Evolutionary conservation across 306 rosid genomes (phyloP), one percentile per base, ranked within the genome.

Genomic region (Medicago lupulina): DNA sequence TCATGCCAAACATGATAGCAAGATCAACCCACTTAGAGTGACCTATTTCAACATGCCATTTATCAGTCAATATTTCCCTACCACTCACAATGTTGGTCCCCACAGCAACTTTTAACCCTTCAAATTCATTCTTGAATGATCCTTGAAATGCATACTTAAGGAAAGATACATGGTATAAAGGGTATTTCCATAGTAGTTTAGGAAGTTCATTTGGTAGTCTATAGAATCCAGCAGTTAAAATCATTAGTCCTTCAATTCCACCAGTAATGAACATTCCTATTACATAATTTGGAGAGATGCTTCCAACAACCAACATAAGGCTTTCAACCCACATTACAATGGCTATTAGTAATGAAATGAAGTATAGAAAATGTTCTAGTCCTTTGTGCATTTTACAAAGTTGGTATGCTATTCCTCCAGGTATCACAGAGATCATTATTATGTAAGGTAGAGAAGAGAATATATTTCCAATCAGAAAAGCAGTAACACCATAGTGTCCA

Each of bases 21-120:
- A 89, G 83, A 83, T 89, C 88, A 63, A 88, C 81, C 93, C 97
- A 89, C 82, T 89, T 89, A 0, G 96, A 89, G 21, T 85, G 78
- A n/a, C 83, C 70, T 85, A 69, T 83, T 59, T 91, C 76, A n/a
- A 88, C 76, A 40, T 88, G 79, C 83, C 79, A 88, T 9, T 0
- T 67, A 0, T 64, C 77, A 34, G 18, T 60, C 41, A 92, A 19
- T 53, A 89, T 71, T 13, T 80, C 25, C 7, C 83, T 84, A 5
- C 91, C 93, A 10, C 67, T 62, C 0, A 79, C 9, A 19, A 13
- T 13, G 34, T 4, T 36, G 10, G 21, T 2, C 3, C 47, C 39
- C 14, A 25, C 19, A 9, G 23, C 67, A 54, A 83, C 79, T 8
- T 4, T 11, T 10, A 73, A 44, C 3, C 90, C 93, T 19, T 71